phyloP scores from a whole-genome alignment of 345 rosid genomes.

The Cardamine resedifolia region DNA sequence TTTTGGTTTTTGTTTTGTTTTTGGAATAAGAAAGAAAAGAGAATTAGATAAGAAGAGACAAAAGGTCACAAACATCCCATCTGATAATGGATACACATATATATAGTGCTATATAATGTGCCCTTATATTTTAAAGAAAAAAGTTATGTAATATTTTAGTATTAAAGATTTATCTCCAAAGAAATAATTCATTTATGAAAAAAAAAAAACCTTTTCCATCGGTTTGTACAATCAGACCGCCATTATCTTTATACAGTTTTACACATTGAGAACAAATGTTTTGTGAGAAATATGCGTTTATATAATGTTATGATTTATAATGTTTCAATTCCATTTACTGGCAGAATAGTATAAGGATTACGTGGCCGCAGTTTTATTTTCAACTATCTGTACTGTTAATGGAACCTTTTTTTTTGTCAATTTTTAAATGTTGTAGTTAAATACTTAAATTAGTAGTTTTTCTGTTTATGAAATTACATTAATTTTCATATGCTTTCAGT shows the following conservation, averaged over 20 bases:
- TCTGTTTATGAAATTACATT: not conserved
- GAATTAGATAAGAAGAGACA: conserved; percentile 32
- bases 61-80: conserved; percentile 43
- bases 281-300: not conserved
- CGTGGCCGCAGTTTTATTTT: not conserved
- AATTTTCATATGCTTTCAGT: not conserved
- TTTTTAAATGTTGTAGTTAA: not conserved
- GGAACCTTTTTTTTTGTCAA: not conserved
- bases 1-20: not conserved
- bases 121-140: not conserved
- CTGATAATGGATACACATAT: conserved; percentile 29
- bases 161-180: not conserved
- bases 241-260: conserved; percentile 23
- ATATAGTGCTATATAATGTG: conserved; percentile 31
- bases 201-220: conserved; percentile 4
- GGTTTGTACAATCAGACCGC: conserved; percentile 26
- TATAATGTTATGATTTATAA: not conserved
- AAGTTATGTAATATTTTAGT: conserved; percentile 2
- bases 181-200: not conserved
- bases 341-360: not conserved
- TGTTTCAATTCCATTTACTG: not conserved
- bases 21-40: conserved; percentile 26
- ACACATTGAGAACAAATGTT: not conserved
- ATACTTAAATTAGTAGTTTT: not conserved
- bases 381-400: not conserved